Conservation (phyloP, 371 early-diverging fungal genomes). For the Mycotypha africana region DNA sequence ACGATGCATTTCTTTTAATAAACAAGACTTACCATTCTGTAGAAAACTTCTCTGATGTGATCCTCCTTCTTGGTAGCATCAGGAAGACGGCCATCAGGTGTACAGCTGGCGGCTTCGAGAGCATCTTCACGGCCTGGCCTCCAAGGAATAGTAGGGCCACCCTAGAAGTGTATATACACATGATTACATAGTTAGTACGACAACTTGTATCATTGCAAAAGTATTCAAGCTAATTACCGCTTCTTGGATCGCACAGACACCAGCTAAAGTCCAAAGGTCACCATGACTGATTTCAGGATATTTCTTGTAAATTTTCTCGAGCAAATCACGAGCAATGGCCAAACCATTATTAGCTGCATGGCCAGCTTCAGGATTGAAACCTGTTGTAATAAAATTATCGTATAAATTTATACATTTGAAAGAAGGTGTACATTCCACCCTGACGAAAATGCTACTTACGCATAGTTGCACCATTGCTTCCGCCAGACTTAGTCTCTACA, state of each 20-base stretch:
- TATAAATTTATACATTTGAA: constrained; percentile 2
- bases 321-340: constrained; percentile 67
- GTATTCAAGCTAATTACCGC: constrained; percentile 46
- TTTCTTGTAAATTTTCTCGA: constrained; percentile 82
- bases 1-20: too few relatives aligned
- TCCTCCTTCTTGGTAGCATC: constrained; percentile 75
- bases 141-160: constrained; percentile 86
- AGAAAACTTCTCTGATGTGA: constrained; percentile 81
- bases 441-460: constrained; percentile 29
- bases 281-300: constrained; percentile 83
- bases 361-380: constrained; percentile 63
- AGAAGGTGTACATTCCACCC: too few relatives aligned
- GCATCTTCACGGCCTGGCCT: constrained; percentile 81
- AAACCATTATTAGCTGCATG: constrained; percentile 91
- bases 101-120: constrained; percentile 33
- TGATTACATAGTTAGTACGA: not conserved
- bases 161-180: constrained; percentile 43
- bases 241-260: constrained; percentile 87
- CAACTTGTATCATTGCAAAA: not conserved
- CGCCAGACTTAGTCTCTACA: constrained; percentile 75
- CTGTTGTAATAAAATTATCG: constrained; percentile 9
- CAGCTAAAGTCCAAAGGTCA: constrained; percentile 94
- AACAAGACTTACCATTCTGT: constrained; percentile 67
- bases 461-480: constrained; percentile 92
- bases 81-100: constrained; percentile 92